Percentiles rank a stretch among this genome's conserved stretches.
Conservation (phyloP, 2,329 filamentous ascomycete genomes). For the Incumbomyces delicatus region DNA sequence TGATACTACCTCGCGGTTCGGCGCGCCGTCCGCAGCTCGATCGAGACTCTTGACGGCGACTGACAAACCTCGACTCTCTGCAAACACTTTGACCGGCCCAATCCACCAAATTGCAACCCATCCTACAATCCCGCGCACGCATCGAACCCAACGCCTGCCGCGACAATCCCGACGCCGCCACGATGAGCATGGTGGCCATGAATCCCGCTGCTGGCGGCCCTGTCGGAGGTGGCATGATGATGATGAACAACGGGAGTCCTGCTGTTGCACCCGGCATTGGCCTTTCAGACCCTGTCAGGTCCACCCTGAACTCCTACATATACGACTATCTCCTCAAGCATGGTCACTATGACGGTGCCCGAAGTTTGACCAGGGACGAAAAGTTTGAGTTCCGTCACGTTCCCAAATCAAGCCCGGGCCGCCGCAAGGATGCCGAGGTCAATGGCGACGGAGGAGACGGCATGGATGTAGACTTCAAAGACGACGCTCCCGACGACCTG, state of each 20-base stretch:
- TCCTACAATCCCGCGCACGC: too few relatives aligned
- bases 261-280: constrained; percentile 33
- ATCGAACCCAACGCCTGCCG: background rate
- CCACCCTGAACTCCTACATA: constrained; percentile 53
- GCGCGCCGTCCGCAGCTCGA: constrained; percentile 5
- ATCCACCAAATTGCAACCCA: too few relatives aligned
- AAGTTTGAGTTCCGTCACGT: constrained; percentile 47
- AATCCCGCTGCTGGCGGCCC: constrained; percentile 45
- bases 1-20: constrained; percentile 4
- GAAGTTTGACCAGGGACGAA: constrained; percentile 57
- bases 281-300: constrained; percentile 26
- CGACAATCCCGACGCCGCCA: background rate
- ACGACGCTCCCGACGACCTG: constrained; percentile 68
- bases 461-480: constrained; percentile 77
- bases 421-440: constrained; percentile 57
- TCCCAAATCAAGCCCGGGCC: constrained; percentile 57
- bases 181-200: constrained; percentile 49
- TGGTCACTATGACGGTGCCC: constrained; percentile 73
- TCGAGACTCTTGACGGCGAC: too few relatives aligned
- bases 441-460: constrained; percentile 64
- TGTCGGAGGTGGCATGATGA: constrained; percentile 42
- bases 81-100: too few relatives aligned
- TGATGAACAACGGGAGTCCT: constrained; percentile 43
- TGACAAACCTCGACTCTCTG: too few relatives aligned
- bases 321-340: constrained; percentile 74